Percentiles rank a stretch among this genome's conserved stretches.
Conservation (phyloP, 2,329 filamentous ascomycete genomes). For the Penicillium sp. region DNA sequence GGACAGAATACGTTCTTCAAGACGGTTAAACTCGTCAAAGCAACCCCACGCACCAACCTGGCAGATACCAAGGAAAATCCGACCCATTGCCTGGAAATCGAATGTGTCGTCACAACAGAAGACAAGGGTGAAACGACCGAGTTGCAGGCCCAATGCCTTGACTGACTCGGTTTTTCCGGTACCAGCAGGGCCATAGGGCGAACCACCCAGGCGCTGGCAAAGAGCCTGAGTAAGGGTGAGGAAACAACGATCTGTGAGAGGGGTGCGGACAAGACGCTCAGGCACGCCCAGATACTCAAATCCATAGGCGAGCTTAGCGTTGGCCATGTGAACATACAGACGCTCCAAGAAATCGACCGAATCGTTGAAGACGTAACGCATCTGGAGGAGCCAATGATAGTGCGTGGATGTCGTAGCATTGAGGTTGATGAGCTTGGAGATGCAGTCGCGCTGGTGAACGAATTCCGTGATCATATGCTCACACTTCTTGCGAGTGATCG, state of each 20-base stretch:
- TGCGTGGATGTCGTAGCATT: constrained; percentile 75
- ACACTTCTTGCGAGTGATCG: constrained; percentile 90
- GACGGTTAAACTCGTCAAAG: constrained; percentile 99
- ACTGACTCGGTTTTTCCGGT: constrained; percentile 99
- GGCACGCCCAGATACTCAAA: constrained; percentile 98
- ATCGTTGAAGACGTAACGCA: constrained; percentile 88
- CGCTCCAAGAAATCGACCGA: constrained; percentile 81
- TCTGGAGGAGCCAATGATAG: constrained; percentile 91
- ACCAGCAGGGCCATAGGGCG: constrained; percentile 93
- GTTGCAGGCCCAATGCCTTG: constrained; percentile 92
- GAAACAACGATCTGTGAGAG: constrained; percentile 97
- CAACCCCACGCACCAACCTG: constrained; percentile 99
- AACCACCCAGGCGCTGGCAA: constrained; percentile 91
- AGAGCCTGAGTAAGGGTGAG: constrained; percentile 94
- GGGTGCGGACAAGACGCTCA: constrained; percentile 92
- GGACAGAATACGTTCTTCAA: constrained; percentile 95
- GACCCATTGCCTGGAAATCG: constrained; percentile 99
- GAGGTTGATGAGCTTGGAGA: constrained; percentile 77
- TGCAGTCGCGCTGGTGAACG: constrained; percentile 92
- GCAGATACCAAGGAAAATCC: constrained; percentile 98
- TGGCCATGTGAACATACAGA: constrained; percentile 92
- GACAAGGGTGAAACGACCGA: constrained; percentile 95
- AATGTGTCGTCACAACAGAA: constrained; percentile 99
- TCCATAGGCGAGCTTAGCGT: constrained; percentile 90
- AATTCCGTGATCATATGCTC: constrained; percentile 99